A percentile compares a stretch with the other conserved stretches of the same genome.
Conservation (phyloP, 768 basidiomycete species). For the Termitomyces bulborhizus region DNA sequence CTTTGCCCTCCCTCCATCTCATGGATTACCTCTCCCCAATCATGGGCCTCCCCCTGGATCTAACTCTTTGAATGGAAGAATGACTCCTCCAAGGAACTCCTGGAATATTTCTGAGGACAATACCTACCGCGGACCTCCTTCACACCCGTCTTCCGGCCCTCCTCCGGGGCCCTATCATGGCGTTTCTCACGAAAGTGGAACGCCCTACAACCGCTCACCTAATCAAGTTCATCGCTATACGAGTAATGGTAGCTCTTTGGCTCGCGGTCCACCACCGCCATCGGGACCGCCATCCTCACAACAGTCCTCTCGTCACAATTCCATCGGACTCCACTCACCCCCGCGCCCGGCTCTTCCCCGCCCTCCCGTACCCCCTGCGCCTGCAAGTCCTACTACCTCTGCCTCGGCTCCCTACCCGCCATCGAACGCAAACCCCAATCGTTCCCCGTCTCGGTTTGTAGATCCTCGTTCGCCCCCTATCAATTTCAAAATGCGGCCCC, state of each 20-base stretch:
- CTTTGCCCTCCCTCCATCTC: constrained; percentile 39
- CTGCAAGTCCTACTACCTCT: constrained; percentile 14
- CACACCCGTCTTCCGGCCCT: constrained; percentile 18
- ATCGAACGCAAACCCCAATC: constrained; percentile 12
- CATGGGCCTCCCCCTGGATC: constrained; percentile 14
- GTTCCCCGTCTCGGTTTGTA: constrained; percentile 23
- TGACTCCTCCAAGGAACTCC: constrained; percentile 25
- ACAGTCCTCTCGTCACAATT: constrained; percentile 21
- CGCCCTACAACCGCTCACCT: constrained; percentile 29
- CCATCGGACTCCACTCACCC: constrained; percentile 27
- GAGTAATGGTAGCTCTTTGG: constrained; percentile 15
- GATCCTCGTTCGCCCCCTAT: constrained; percentile 21
- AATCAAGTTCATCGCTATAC: constrained; percentile 36
- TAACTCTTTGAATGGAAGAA: constrained; percentile 18
- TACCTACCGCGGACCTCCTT: constrained; percentile 23
- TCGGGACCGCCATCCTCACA: constrained; percentile 9
- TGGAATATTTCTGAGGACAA: constrained; percentile 27
- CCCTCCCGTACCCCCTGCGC: constrained; percentile 21
- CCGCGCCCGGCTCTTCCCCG: constrained; percentile 21
- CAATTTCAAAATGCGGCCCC: constrained; percentile 26
- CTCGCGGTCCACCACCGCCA: constrained; percentile 17
- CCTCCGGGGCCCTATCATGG: constrained; percentile 20
- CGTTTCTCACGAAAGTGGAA: constrained; percentile 12
- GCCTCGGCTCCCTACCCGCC: constrained; percentile 11
- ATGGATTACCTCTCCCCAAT: constrained; percentile 10